These are phyloP conservation scores for Aspergillus bridgeri DNA, from an alignment of 495 filamentous ascomycete species.

Conservation along the genomic window DNA sequence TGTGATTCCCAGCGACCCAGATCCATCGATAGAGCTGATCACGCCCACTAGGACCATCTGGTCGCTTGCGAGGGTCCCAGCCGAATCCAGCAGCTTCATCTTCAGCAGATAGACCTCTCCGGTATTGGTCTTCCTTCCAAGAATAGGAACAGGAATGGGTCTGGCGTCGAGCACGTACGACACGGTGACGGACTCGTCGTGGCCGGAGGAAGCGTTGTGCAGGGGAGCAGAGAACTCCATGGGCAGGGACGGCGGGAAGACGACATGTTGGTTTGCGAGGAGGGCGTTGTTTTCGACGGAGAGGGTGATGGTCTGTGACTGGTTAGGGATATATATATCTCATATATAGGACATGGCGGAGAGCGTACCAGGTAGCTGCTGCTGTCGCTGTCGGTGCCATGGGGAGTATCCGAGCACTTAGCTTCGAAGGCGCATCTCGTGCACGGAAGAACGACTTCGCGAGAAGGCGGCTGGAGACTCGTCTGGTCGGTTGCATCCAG, in stretches of 20 bases:
- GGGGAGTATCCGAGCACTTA: slow-evolving; percentile 11
- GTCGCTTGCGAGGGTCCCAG: slow-evolving; percentile 54
- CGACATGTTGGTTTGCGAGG: slow-evolving; percentile 38
- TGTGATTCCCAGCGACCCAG: slow-evolving; percentile 26
- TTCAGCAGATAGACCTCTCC: slow-evolving; percentile 27
- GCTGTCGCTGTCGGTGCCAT: slow-evolving; percentile 11
- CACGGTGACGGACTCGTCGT: slow-evolving; percentile 16
- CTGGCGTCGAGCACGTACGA: slow-evolving; percentile 28
- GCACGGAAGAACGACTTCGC: slow-evolving; percentile 27
- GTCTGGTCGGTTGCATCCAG: neutral
- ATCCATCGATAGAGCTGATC: slow-evolving; percentile 25
- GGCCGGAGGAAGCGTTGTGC: slow-evolving; percentile 12
- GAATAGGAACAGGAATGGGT: slow-evolving; percentile 24
- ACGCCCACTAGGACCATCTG: slow-evolving; percentile 48
- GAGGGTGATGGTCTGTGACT: slow-evolving; percentile 35
- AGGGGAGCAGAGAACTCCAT: slow-evolving; percentile 32
- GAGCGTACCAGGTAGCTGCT: slow-evolving; percentile 25
- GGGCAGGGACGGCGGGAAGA: slow-evolving; percentile 39
- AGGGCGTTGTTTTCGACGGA: slow-evolving; percentile 37
- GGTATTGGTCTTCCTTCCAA: slow-evolving; percentile 11
- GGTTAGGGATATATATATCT: slow-evolving; percentile 4
- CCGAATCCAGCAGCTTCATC: slow-evolving; percentile 25
- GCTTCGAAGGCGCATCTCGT: slow-evolving; percentile 15
- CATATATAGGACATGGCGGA: no score
- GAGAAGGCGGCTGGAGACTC: slow-evolving; percentile 10